Conservation (phyloP, 1,284 basidiomycete species). For the Anthracocystis walkeri region DNA sequence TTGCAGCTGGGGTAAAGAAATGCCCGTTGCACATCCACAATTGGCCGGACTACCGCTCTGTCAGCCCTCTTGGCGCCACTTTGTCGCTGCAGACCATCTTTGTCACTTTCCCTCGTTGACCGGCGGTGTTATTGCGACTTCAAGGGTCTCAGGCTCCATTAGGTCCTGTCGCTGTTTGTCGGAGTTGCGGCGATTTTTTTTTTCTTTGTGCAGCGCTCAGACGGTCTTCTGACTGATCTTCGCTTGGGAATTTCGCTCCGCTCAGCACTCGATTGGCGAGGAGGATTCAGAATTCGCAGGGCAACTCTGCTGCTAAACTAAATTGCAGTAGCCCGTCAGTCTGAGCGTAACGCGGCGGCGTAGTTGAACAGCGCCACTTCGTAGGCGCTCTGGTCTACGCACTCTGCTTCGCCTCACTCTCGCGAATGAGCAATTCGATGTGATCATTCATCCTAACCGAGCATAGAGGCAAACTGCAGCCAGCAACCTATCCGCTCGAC, state of each 20-base stretch:
- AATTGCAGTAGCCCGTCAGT: too few species aligned
- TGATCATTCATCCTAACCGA: too few species aligned
- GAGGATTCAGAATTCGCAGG: background rate
- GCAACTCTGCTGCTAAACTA: background rate
- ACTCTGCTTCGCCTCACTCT: too few species aligned
- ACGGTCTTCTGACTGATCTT: slow-evolving; percentile 2
- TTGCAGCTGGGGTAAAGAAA: background rate
- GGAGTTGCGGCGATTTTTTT: slow-evolving; percentile 31
- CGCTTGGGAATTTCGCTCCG: slow-evolving; percentile 1
- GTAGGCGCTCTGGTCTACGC: too few species aligned
- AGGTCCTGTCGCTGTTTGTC: slow-evolving; percentile 3
- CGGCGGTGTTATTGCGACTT: background rate
- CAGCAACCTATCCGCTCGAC: too few species aligned
- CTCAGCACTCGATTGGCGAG: background rate
- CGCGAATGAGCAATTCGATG: too few species aligned
- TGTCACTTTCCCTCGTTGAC: too few species aligned
- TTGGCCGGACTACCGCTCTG: too few species aligned
- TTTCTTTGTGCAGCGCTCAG: background rate
- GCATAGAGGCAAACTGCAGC: too few species aligned
- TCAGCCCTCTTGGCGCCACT: background rate
- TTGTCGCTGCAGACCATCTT: background rate
- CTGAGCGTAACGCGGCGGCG: too few species aligned
- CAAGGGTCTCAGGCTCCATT: background rate
- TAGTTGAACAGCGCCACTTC: too few species aligned
- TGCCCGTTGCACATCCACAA: background rate